Base-by-base conservation (phyloP, 176 grass and related monocot genomes). In the Otatea glauca region DNA sequence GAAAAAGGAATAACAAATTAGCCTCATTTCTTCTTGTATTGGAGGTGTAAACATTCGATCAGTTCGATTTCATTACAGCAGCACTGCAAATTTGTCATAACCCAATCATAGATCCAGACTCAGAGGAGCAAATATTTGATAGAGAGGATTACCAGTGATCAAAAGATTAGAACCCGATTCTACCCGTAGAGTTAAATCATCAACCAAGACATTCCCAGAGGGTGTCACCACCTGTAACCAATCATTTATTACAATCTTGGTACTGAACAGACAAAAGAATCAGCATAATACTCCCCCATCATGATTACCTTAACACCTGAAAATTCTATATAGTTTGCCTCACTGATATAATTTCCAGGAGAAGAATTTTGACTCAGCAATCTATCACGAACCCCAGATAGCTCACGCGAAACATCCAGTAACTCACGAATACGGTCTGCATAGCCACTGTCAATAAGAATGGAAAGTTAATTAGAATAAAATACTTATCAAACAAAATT, bases 91-190 rank as follows among this genome's bases (percentile, higher is more conserved):
- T 29, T 29, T 29, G 29, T 29, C 29, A 29, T 29, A 29, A 29
- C 29, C 1, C 29, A 29, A 29, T 29, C 29, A 29, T 29, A 29
- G 29, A 29, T 29, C 29, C 29, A 29, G 29, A 29, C 29, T 29
- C 29, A 29, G 29, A 29, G 29, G 29, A 29, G 29, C 29, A 29
- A 29, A 29, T 29, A 29, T 29, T 29, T 29, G 29, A 29, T 29
- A 29, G 29, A 35, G 65, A 90, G 13, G 16, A 49, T 90, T 92
- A 94, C 96, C 96, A 45, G 96, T 98, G 23, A 98, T 98, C 86
- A 98, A 90, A 87, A 98, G 91, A 91, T 98, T 96, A 89, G 93
- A 98, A 84, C 96, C 96, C 4, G 96, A 90, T 65, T 96, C 96
- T 16, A 98, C 82, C 39, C 78, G 89, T 24, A 98, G 91, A 67